A percentile compares a stretch with the other conserved stretches of the same genome.
phyloP scores from a whole-genome alignment of 2,329 filamentous ascomycete species.

The Fusarium mundagurra region DNA sequence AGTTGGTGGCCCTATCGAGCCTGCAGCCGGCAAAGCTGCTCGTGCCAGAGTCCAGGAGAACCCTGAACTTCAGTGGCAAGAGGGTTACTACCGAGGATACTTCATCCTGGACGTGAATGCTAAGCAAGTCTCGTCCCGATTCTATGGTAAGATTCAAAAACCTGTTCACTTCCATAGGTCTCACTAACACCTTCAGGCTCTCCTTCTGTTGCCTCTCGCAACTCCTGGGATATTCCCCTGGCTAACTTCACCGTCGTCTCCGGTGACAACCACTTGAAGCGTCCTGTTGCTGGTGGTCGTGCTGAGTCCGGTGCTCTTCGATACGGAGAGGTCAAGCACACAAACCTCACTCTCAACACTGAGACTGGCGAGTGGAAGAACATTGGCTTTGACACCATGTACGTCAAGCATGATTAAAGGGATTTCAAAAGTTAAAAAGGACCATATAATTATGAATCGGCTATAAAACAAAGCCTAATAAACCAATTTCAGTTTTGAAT shows the following conservation, averaged over 20 bases:
- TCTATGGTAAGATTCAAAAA: constrained; percentile 58
- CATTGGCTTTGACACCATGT: constrained; percentile 18
- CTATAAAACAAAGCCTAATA: constrained; percentile 6
- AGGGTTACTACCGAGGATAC: constrained; percentile 79
- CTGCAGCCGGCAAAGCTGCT: constrained; percentile 47
- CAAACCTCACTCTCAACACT: constrained; percentile 35
- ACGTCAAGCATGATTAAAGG: constrained; percentile 7
- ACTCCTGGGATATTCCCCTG: constrained; percentile 71
- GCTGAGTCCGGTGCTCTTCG: constrained; percentile 66
- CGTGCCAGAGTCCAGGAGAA: constrained; percentile 55
- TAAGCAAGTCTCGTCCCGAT: constrained; percentile 68
- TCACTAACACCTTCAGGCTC: constrained; percentile 23
- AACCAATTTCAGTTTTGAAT: constrained; percentile 33
- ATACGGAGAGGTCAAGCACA: constrained; percentile 53
- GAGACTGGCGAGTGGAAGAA: constrained; percentile 28
- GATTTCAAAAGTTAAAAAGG: background rate
- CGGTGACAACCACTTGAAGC: constrained; percentile 67
- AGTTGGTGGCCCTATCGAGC: constrained; percentile 53
- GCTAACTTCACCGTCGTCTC: constrained; percentile 75
- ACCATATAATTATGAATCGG: constrained; percentile 12
- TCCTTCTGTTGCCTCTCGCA: constrained; percentile 67
- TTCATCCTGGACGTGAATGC: constrained; percentile 70
- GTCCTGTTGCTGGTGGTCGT: constrained; percentile 53
- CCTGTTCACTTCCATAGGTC: fast-evolving
- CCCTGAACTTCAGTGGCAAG: constrained; percentile 76